Base-by-base conservation (phyloP, 352 stramenopile genomes). In the Phytophthora pini region DNA sequence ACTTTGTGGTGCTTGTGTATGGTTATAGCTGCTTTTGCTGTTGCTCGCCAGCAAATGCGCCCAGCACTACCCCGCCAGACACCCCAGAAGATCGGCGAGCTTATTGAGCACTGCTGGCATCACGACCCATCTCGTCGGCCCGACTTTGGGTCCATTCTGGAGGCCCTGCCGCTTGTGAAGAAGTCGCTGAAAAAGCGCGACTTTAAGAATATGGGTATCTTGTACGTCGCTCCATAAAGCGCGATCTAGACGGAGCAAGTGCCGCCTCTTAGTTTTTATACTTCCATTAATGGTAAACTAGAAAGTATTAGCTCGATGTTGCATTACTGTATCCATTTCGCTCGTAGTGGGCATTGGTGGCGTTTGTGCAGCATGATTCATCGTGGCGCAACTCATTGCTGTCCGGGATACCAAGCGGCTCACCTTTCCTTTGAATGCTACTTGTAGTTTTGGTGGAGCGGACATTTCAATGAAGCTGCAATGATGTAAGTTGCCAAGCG, bases 61-160 rank as follows among this genome's bases (percentile, higher is more conserved):
- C 91, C 91, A 12, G 88, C 87, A 8, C 76, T 97, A 34, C 89
- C 88, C 0, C 87, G 88, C 15, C 83, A 95, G 67, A 94, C 87
- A 10, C 84, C 86, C n/a, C 43, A 87, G 38, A 92, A 92, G 52
- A 90, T 96, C 34, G 82, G 82, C 4, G 77, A 92, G 46, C 76
- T 96, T 9, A 85, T 96, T 43, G 80, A 93, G 58, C 84, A 90
- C 56, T 93, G 88, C 63, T 96, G 88, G 88, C 84, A 91, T 67
- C 84, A 94, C 46, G 85, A 94, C 55, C 84, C 88, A 57, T 68
- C 79, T 40, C 76, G 85, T 1, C 84, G 88, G 29, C 85, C 84
- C 24, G 80, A 92, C 41, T 96, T 96, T 69, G 74, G 78, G 2
- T 74, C 76, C 34, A 92, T 94, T 54, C 56, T 94, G 26, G 88